Evolutionary conservation across 78 protist genomes (phyloP), one percentile per base, ranked within the genome.

Genomic region (Dictyostelium discoideum): DNA sequence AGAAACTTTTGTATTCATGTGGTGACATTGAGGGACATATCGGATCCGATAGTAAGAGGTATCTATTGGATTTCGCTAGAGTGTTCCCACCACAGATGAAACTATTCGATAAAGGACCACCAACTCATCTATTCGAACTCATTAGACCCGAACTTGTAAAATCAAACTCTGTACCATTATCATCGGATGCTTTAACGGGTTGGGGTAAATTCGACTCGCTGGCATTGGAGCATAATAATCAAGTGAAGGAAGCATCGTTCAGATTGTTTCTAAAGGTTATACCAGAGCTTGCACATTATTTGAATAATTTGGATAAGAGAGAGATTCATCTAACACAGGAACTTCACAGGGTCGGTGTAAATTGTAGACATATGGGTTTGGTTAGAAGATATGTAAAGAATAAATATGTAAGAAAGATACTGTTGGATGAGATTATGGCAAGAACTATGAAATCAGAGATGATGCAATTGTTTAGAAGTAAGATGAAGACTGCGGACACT

Each of bases 11-110:
- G 22, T 78, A 83, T 76, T 76, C 84, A 2, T 77, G 92, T 67
- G 97, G 94, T 48, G 97, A 96, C 72, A 96, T 96, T 7, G 97
- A 96, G 63, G 97, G 94, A 40, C 97, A 96, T 39, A 84, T 67
- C 32, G 96, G 96, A 5, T 44, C 84, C 1, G 96, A 94, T 84
- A 87, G 93, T 42, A 40, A 57, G 1, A 63, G 14, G 54, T 96
- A 96, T 54, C 7, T 96, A 14, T 73, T 96, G 18, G 97, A 96
- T 57, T 96, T 96, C 60, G 95, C 97, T 24, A 65, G 97, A 39
- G 85, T 88, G 13, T 96, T 85, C 67, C 97, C 97, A 65, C 97
- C 97, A 67, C 83, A 92, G 37, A 44, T 44, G 63, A 46, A 22
- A 86, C 82, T 76, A 39, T 86, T 76, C 81, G 93, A 87, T 39